Conservation (phyloP, 2,329 filamentous ascomycete species). For the Exophiala sp. region DNA sequence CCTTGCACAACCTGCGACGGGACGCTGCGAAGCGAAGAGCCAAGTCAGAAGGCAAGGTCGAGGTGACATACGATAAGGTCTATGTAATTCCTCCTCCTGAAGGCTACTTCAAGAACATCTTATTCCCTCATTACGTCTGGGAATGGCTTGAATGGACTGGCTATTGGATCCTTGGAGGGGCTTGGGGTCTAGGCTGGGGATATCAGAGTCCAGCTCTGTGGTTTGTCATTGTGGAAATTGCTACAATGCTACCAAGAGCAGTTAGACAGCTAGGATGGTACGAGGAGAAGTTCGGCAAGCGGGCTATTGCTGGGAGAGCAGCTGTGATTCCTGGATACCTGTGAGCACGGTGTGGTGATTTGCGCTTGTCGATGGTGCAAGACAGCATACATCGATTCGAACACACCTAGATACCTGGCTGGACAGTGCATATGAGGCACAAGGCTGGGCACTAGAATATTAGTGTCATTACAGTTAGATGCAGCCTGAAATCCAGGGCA, state of each 20-base stretch:
- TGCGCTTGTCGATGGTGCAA: background rate
- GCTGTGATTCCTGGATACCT: conserved; percentile 59
- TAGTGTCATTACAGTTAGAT: too few species aligned
- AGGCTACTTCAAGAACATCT: conserved; percentile 70
- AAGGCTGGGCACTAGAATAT: too few species aligned
- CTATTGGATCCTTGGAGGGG: conserved; percentile 63
- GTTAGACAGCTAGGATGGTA: conserved; percentile 83
- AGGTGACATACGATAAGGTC: conserved; percentile 66
- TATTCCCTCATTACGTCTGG: conserved; percentile 91
- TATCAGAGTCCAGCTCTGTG: conserved; percentile 71
- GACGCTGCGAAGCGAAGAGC: conserved; percentile 50
- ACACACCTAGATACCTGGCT: too few species aligned
- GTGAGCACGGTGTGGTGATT: background rate
- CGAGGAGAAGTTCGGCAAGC: conserved; percentile 76
- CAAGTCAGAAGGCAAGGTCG: conserved; percentile 30
- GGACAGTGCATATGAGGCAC: too few species aligned
- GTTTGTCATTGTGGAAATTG: conserved; percentile 82
- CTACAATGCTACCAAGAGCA: conserved; percentile 86
- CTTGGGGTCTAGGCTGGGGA: conserved; percentile 40
- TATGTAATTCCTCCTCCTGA: conserved; percentile 80
- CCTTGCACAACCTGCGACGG: conserved; percentile 79
- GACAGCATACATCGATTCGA: too few species aligned
- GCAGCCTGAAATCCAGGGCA: background rate
- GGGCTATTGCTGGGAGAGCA: conserved; percentile 71
- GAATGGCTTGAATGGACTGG: conserved; percentile 97